Percentiles rank a stretch among this genome's conserved stretches.
phyloP scores from a whole-genome alignment of 129 eudicot genomes.

The Helianthus tuberosus region DNA sequence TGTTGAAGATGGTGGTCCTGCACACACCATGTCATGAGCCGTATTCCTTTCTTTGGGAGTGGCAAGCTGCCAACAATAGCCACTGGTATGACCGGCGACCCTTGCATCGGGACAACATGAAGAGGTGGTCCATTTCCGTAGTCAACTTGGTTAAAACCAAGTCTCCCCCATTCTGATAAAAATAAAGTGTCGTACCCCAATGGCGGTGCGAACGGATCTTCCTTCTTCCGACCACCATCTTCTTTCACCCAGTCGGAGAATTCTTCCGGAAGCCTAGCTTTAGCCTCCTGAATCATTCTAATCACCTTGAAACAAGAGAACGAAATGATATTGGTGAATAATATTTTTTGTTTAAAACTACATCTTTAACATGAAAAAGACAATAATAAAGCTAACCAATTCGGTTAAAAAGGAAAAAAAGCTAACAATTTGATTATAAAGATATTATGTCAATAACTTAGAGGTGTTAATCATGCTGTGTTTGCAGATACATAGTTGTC shows the following conservation, averaged over 20 bases:
- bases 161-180: constrained; percentile 65
- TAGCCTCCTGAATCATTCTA: constrained; percentile 56
- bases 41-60: constrained; percentile 39
- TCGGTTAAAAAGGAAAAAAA: too few species aligned
- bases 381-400: too few species aligned
- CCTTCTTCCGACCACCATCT: not conserved
- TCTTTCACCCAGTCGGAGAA: constrained; percentile 41
- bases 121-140: constrained; percentile 55
- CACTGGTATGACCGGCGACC: constrained; percentile 54
- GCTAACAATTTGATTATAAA: too few species aligned
- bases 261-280: constrained; percentile 35
- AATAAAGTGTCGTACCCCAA: constrained; percentile 51
- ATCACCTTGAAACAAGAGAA: constrained; percentile 19
- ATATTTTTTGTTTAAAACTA: too few species aligned
- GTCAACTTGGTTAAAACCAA: constrained; percentile 62
- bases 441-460: too few species aligned
- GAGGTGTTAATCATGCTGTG: too few species aligned
- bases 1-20: constrained; percentile 47
- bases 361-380: too few species aligned
- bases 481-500: too few species aligned
- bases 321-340: too few species aligned
- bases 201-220: constrained; percentile 63
- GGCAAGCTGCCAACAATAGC: constrained; percentile 48
- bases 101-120: constrained; percentile 58
- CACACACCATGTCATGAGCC: constrained; percentile 67